Conservation (phyloP, 2,329 filamentous ascomycete genomes). For the Coniochaeta sp. region DNA sequence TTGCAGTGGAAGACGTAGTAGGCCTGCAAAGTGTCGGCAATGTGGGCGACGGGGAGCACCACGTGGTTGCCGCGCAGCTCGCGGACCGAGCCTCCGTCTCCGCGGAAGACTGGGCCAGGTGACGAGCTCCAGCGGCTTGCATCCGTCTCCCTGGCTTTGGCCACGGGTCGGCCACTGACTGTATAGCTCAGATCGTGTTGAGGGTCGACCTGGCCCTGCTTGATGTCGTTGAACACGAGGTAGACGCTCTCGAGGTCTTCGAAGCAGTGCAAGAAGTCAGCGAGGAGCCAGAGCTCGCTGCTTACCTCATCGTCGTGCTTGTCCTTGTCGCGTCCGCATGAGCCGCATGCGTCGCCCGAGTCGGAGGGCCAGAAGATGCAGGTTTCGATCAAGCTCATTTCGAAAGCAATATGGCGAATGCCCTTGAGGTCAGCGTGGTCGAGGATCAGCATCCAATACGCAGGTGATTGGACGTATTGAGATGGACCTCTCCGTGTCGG, state of each 20-base stretch:
- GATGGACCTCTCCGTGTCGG: neutral
- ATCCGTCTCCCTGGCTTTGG: neutral
- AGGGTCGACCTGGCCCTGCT: neutral
- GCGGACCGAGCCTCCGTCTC: neutral
- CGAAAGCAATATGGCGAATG: neutral
- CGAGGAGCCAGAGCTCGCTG: neutral
- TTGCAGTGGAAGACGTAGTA: neutral
- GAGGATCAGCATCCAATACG: constrained; percentile 1
- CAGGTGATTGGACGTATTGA: neutral
- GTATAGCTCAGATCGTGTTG: neutral
- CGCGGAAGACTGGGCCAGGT: neutral
- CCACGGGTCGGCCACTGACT: neutral
- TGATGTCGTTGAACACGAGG: neutral
- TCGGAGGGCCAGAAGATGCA: constrained; percentile 1
- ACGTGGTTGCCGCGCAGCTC: constrained; percentile 1
- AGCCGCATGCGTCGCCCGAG: neutral
- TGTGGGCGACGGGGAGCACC: neutral
- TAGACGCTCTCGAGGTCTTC: neutral
- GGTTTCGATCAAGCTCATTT: neutral
- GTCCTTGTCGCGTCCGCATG: neutral
- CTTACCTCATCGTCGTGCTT: neutral
- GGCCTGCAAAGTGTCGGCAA: neutral
- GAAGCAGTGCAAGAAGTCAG: neutral
- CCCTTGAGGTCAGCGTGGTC: neutral
- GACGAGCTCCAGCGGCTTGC: neutral